These are phyloP conservation scores for Globisporangium nodosum DNA, from an alignment of 352 stramenopile genomes.

Conservation along the genomic window DNA sequence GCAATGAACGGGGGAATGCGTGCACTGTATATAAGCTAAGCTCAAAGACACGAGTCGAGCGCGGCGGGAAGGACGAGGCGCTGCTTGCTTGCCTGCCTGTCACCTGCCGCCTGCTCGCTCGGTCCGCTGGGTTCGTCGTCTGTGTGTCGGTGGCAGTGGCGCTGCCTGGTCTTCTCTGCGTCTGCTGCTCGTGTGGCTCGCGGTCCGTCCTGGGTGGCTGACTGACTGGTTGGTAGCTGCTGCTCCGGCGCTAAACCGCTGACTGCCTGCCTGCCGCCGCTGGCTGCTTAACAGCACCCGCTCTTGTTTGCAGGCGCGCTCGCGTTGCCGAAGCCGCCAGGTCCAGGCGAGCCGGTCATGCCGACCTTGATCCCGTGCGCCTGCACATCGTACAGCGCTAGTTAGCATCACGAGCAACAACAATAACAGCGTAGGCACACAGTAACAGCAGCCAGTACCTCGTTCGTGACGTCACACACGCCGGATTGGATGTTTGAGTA, in stretches of 20 bases:
- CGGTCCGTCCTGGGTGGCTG: not conserved
- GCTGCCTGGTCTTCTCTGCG: not conserved
- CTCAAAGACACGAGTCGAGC: not conserved
- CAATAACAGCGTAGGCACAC: not conserved
- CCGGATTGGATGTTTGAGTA: conserved; percentile 95
- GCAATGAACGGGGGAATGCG: not conserved
- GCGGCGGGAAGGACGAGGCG: not conserved
- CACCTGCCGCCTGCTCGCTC: not conserved
- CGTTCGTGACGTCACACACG: conserved; percentile 93
- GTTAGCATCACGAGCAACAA: not conserved
- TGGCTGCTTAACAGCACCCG: conserved; percentile 65
- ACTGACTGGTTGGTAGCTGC: not conserved
- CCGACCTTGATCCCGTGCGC: conserved; percentile 87
- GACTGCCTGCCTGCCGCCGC: not conserved
- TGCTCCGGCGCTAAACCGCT: not conserved
- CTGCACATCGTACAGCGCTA: conserved; percentile 16
- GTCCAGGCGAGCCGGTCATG: conserved; percentile 77
- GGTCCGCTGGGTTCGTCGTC: not conserved
- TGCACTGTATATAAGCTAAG: conserved; percentile 5
- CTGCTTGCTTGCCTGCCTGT: not conserved
- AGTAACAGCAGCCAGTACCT: conserved; percentile 33
- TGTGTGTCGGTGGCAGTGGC: not conserved
- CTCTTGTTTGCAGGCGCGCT: conserved; percentile 58
- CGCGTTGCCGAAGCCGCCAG: conserved; percentile 73
- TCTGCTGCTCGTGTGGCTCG: not conserved